These are phyloP conservation scores for Colletotrichum sp. DNA, from an alignment of 2,329 filamentous ascomycete genomes.

Conservation along the genomic window DNA sequence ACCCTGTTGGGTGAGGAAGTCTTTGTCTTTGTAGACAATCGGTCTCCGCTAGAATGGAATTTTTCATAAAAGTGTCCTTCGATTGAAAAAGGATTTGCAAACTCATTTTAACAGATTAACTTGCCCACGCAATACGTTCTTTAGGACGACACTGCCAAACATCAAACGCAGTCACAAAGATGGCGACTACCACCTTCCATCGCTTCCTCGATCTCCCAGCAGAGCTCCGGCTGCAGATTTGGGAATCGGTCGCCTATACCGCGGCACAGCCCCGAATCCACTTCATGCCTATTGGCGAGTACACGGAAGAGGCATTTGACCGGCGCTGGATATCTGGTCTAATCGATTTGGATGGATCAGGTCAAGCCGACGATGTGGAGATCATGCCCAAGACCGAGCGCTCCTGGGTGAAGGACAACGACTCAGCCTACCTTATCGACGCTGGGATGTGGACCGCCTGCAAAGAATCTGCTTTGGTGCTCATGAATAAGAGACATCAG, in stretches of 20 bases:
- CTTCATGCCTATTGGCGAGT: not conserved
- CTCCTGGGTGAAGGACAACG: not conserved
- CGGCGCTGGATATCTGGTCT: not conserved
- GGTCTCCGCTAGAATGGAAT: not conserved
- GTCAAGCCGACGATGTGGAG: not conserved
- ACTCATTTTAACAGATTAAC: fast-evolving
- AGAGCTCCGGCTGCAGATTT: not conserved
- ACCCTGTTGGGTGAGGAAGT: too few species aligned
- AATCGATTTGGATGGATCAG: not conserved
- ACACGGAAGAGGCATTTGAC: not conserved
- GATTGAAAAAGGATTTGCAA: fast-evolving
- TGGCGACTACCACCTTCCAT: too few species aligned
- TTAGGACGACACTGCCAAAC: not conserved
- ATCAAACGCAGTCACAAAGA: not conserved
- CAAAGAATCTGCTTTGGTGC: not conserved
- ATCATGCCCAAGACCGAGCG: not conserved
- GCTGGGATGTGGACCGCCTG: not conserved
- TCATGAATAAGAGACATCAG: not conserved
- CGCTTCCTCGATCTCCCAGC: too few species aligned
- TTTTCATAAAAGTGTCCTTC: fast-evolving
- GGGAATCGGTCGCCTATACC: not conserved
- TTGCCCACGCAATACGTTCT: not conserved
- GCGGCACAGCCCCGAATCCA: not conserved
- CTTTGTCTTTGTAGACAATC: too few species aligned
- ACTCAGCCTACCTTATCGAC: not conserved